A percentile compares a stretch with the other conserved stretches of the same genome.
Evolutionary conservation across 129 eudicot genomes (phyloP).

Genomic region (Ambrosia artemisiifolia): DNA sequence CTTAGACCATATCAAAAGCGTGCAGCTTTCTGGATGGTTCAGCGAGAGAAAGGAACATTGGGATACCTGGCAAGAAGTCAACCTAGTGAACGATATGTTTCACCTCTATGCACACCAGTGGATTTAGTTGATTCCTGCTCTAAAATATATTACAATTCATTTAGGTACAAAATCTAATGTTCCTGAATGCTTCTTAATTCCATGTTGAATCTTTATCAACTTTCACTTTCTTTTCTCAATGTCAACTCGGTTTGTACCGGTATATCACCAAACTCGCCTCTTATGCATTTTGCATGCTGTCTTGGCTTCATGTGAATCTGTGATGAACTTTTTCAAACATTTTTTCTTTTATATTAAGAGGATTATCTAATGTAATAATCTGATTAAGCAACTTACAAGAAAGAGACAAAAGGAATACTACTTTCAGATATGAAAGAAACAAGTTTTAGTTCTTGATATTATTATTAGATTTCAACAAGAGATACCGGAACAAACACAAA

Average conservation of each 20-base stretch:
- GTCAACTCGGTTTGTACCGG: too few relatives aligned
- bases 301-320: not conserved
- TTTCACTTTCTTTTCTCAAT: too few relatives aligned
- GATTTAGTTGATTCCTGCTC: slow-evolving; percentile 66
- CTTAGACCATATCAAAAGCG: slow-evolving; percentile 96
- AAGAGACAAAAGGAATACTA: slow-evolving; percentile 1
- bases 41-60: slow-evolving; percentile 65
- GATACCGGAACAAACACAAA: not conserved
- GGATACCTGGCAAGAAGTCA: slow-evolving; percentile 32
- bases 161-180: slow-evolving; percentile 48
- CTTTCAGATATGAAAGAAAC: not conserved
- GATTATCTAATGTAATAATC: not conserved
- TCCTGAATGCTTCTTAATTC: too few relatives aligned
- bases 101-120: slow-evolving; percentile 80
- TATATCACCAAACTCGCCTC: not conserved
- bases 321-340: not conserved
- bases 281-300: not conserved
- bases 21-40: slow-evolving; percentile 96
- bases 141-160: slow-evolving; percentile 83
- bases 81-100: slow-evolving; percentile 34
- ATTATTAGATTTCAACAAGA: not conserved
- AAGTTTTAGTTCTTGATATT: not conserved
- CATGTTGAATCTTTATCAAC: too few relatives aligned
- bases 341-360: not conserved
- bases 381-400: slow-evolving; percentile 4